Conservation (phyloP, 2,329 filamentous ascomycete species). For the Achaetomium macrosporum region DNA sequence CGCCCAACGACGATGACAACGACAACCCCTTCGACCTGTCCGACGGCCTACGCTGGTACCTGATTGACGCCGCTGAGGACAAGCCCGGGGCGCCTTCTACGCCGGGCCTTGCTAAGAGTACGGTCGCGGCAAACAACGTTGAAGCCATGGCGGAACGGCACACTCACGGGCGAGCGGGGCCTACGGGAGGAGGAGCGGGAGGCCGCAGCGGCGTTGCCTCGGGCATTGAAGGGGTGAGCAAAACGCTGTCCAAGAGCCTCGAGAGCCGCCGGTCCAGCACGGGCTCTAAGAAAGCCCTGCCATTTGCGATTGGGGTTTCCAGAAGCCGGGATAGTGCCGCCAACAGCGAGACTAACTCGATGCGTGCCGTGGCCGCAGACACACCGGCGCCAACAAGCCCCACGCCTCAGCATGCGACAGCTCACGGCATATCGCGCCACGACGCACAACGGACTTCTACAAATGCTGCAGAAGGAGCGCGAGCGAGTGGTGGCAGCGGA, state of each 20-base stretch:
- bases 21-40: constrained; percentile 97
- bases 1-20: constrained; percentile 62
- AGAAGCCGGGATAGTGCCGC: constrained; percentile 46
- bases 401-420: constrained; percentile 30
- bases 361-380: constrained; percentile 44
- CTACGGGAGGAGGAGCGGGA: constrained; percentile 36
- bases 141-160: constrained; percentile 74
- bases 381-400: constrained; percentile 34
- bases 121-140: constrained; percentile 80
- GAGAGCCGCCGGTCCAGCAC: constrained; percentile 88
- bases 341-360: constrained; percentile 54
- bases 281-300: constrained; percentile 70
- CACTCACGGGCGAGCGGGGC: constrained; percentile 38
- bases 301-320: constrained; percentile 39
- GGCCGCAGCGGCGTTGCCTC: constrained; percentile 38
- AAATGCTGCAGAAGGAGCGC: background rate
- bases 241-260: constrained; percentile 77
- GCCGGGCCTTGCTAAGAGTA: constrained; percentile 84
- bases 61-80: constrained; percentile 89
- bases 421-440: constrained; percentile 16
- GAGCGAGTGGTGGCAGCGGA: constrained; percentile 15
- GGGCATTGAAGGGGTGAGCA: constrained; percentile 67
- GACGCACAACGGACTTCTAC: constrained; percentile 4
- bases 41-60: constrained; percentile 91
- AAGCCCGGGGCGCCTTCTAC: constrained; percentile 89